Evolutionary conservation across 306 rosid species (phyloP), one percentile per base, ranked within the genome.

Genomic region (Cucurbita moschata): DNA sequence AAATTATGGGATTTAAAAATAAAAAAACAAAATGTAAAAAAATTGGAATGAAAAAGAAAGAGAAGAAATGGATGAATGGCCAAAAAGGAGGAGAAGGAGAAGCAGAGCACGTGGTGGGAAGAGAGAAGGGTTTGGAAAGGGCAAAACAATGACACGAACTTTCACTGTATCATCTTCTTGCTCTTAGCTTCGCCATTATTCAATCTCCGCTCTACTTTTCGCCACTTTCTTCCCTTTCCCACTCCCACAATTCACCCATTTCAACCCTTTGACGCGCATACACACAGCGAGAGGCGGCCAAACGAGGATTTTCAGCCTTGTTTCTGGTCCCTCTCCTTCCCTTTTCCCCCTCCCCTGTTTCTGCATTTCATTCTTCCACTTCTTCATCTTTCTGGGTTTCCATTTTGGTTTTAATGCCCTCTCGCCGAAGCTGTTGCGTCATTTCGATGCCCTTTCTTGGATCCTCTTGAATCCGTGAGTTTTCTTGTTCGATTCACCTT

Each of bases 401-500:
- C 6, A 0, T 30, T 30, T 30, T 30, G 4, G 4, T 39, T 39
- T 67, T 66, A 5, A 11, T 66, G 54, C 72, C 1, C 18, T 10
- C 47, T 13, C 18, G 5, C 4, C 1, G n/a, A 43, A 2, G 40
- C 40, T 44, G 73, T 7, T 67, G 54, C 40, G 56, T 46, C 51
- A 0, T 68, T 46, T 51, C n/a, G 19, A 11, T 68, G 18, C 56
- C 55, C 11, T 40, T 3, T 67, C n/a, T 68, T 21, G 12, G 73
- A 69, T 69, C 73, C 49, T 69, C 58, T 69, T 26, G 43, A 49
- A 69, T 69, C 73, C 13, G 73, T 69, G 43, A 69, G 73, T 69
- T 21, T 49, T 49, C 53, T 12, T 11, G 43, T 18, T 65, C 0
- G 2, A 14, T 35, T 7, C 11, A 59, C 61, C 13, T 19, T 21